A percentile compares a stretch with the other conserved stretches of the same genome.
Evolutionary conservation across 169 alveolate species (phyloP).

Genomic region (Plasmodium fragile): DNA sequence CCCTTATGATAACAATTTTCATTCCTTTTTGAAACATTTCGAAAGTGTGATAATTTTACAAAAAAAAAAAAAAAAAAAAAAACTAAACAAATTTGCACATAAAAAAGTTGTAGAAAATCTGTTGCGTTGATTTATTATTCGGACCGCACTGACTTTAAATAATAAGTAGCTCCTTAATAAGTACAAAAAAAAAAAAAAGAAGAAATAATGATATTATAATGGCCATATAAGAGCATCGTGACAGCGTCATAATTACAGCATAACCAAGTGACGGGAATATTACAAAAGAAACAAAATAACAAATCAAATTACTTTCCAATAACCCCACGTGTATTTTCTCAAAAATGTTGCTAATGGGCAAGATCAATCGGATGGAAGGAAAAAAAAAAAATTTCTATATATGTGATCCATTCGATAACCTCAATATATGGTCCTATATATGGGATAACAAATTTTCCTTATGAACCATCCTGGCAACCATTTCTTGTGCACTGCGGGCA

Average conservation of each 20-base stretch:
- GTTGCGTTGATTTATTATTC: background rate
- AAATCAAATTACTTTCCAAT: background rate
- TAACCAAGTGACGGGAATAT: background rate
- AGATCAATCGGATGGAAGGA: background rate
- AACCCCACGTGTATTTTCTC: background rate
- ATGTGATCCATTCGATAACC: background rate
- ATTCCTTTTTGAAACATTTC: background rate
- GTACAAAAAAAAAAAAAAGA: background rate
- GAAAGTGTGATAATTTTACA: background rate
- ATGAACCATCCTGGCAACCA: background rate
- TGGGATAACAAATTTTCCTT: background rate
- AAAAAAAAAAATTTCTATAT: background rate
- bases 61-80: background rate
- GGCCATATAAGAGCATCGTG: background rate
- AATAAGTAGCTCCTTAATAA: background rate
- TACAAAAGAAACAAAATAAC: background rate
- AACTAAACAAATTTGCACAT: background rate
- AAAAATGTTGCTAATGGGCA: background rate
- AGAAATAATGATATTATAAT: background rate
- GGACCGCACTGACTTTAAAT: background rate
- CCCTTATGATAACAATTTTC: background rate
- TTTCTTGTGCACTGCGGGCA: background rate
- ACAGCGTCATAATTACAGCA: background rate
- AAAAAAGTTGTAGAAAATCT: background rate
- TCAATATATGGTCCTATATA: background rate